Evolutionary conservation across 2,329 filamentous ascomycete genomes (phyloP).

Genomic region (Fusarium oligoseptatum): DNA sequence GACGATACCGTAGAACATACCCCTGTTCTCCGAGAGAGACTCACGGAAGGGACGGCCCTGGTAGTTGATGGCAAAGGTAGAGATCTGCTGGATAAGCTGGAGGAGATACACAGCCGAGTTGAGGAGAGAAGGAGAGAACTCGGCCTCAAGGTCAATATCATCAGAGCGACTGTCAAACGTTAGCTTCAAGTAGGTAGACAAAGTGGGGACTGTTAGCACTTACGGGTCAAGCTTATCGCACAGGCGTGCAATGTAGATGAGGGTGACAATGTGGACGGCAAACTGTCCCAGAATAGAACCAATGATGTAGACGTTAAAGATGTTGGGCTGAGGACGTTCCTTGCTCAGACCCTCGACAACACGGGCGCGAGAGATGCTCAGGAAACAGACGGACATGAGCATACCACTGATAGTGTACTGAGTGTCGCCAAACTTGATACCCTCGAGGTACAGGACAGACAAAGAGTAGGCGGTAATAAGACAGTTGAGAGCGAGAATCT

Average conservation of each 20-base stretch:
- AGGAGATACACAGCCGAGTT: constrained; percentile 98
- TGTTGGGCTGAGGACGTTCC: constrained; percentile 97
- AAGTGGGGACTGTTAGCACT: constrained; percentile 54
- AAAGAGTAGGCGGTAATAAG: constrained; percentile 97
- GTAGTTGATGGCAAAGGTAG: constrained; percentile 99
- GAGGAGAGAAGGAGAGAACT: constrained; percentile 92
- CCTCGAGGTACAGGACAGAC: constrained; percentile 95
- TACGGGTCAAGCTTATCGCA: constrained; percentile 90
- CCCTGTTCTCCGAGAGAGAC: constrained; percentile 92
- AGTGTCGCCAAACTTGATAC: constrained; percentile 98
- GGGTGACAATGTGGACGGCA: constrained; percentile 91
- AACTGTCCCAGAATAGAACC: constrained; percentile 98
- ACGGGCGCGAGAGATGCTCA: constrained; percentile 97
- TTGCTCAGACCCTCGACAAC: constrained; percentile 96
- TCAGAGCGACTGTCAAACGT: constrained; percentile 59
- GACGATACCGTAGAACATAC: constrained; percentile 98
- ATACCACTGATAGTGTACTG: constrained; percentile 99
- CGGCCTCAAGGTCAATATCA: constrained; percentile 89
- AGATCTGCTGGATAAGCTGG: constrained; percentile 98
- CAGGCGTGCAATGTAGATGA: constrained; percentile 93
- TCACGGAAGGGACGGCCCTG: constrained; percentile 98
- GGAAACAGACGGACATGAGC: constrained; percentile 99
- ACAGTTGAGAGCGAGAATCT: constrained; percentile 97
- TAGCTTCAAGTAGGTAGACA: constrained; percentile 36
- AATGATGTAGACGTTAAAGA: constrained; percentile 99